Base-by-base conservation (phyloP, 345 rosid species). In the Lumnitzera racemosa region DNA sequence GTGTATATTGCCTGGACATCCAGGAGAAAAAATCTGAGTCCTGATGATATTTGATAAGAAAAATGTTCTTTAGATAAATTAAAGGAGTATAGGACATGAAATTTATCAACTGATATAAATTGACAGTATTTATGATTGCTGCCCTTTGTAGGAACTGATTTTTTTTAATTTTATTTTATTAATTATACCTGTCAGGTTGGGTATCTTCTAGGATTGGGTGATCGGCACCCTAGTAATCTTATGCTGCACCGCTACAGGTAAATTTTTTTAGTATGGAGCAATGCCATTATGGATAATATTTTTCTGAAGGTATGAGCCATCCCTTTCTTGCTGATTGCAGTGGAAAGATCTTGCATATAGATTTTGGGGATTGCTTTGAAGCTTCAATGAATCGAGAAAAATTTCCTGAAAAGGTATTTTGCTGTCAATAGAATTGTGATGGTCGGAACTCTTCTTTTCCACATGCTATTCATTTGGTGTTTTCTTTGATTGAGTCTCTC, bases 301-400 rank as follows among this genome's bases (percentile, higher is more conserved):
- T 12, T 16, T 51, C 20, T 25, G 53, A 13, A 47, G 50, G 68
- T 59, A 49, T 61, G 9, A 36, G 43, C 43, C 43, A 48, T 66
- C 47, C 29, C 69, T 65, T 47, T 23, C 55, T 47, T 79, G 56
- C 51, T 53, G 46, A 68, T 69, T 69, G 51, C 84, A 94, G 99
- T 69, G 99, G 96, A 56, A 94, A 94, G 75, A 94, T 94, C 67
- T 74, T 94, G 81, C 99, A 94, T 73, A 94, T 94, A 65, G 99
- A 94, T 76, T 94, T 94, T 76, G 99, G 99, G 73, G 99, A 94
- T 70, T 94, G 99, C 68, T 94, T 94, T 64, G 97, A 94, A 75
- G 99, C 97, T 60, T 88, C 99, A 57, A 94, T 94, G 97, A 90
- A 90, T 74, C 65, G 99, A 70, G 99, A 94, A 66, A 94, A 94